Evolutionary conservation across 2,329 filamentous ascomycete genomes (phyloP).

Genomic region (Sarocladiaceae sp.): DNA sequence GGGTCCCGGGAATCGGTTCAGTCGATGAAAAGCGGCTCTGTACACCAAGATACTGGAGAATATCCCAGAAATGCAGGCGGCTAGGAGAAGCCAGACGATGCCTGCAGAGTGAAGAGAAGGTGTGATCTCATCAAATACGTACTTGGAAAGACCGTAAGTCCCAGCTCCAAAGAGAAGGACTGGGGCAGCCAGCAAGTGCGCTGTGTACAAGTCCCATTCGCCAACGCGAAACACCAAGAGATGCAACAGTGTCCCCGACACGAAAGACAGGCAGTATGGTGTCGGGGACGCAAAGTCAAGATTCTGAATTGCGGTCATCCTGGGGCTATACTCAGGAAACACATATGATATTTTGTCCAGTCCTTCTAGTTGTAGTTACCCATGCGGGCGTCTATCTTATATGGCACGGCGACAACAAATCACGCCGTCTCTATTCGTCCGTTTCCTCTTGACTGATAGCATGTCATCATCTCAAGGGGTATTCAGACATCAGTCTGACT

Average conservation of each 20-base stretch:
- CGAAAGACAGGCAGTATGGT: neutral
- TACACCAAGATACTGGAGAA: constrained; percentile 16
- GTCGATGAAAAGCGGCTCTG: constrained; percentile 15
- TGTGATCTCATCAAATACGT: neutral
- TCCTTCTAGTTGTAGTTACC: no score
- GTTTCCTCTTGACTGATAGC: no score
- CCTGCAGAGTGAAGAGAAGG: neutral
- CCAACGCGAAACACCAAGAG: constrained; percentile 17
- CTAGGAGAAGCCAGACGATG: neutral
- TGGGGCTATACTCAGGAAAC: no score
- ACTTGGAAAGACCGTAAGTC: neutral
- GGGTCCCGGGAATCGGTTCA: constrained; percentile 15
- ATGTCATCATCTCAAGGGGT: no score
- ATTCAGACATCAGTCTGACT: no score
- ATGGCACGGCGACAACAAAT: no score
- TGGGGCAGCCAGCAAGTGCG: constrained; percentile 15
- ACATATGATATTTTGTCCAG: no score
- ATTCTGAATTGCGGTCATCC: neutral
- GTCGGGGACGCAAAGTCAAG: neutral
- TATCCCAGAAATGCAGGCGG: constrained; percentile 10
- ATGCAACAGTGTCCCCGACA: constrained; percentile 13
- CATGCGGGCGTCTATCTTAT: no score
- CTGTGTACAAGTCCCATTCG: constrained; percentile 19
- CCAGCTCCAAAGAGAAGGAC: constrained; percentile 10
- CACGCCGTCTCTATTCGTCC: no score